These are phyloP conservation scores for Metschnikowia arizonensis DNA, from an alignment of 805 yeast genomes.

Conservation along the genomic window DNA sequence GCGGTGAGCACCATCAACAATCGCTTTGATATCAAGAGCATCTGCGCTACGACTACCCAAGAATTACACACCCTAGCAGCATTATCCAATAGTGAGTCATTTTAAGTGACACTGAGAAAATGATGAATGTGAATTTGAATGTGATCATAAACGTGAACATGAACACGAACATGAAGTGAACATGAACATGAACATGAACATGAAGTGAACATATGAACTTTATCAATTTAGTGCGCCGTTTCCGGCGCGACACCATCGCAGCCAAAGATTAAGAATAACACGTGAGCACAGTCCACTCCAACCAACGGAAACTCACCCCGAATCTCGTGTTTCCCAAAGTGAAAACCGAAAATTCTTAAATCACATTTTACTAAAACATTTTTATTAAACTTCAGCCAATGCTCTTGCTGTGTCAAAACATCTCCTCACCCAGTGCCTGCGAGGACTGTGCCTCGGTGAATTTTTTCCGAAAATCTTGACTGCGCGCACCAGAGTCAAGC, in stretches of 20 bases:
- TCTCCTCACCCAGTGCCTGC: neutral
- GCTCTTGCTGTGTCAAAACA: neutral
- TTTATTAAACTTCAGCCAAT: no score
- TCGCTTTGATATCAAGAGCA: constrained; percentile 15
- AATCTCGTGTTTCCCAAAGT: neutral
- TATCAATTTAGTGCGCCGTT: no score
- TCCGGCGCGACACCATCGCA: constrained; percentile 1
- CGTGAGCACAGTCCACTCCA: constrained; percentile 1
- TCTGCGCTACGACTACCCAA: constrained; percentile 2
- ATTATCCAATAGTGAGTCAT: neutral
- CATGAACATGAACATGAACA: no score
- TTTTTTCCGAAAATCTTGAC: constrained; percentile 1
- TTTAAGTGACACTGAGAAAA: no score
- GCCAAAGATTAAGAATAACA: constrained; percentile 2
- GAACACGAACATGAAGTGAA: no score
- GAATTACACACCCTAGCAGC: constrained; percentile 10
- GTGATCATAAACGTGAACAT: no score
- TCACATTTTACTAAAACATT: no score
- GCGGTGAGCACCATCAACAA: constrained; percentile 25
- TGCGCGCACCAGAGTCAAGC: constrained; percentile 8
- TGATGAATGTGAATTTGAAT: no score
- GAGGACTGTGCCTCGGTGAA: neutral
- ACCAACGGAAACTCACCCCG: neutral
- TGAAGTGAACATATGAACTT: no score
- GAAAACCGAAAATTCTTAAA: neutral